Base-by-base conservation (phyloP, 441 rosid genomes). In the Corymbia calophylla region DNA sequence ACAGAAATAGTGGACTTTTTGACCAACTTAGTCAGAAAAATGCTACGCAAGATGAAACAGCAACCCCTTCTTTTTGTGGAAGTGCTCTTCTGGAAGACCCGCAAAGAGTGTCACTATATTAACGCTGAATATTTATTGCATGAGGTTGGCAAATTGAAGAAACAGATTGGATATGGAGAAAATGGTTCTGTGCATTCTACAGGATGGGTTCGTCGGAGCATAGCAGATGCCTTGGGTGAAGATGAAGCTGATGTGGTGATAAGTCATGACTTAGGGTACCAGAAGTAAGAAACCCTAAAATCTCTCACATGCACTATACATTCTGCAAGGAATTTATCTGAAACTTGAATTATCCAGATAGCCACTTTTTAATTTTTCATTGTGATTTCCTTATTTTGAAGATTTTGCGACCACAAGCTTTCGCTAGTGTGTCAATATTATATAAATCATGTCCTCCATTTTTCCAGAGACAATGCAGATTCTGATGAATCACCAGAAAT, bases 151-250 rank as follows among this genome's bases (percentile, higher is more conserved):
- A 93, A 94, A 91, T 86, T 95, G 92, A 97, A 91, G 94, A 96
- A 95, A 91, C 90, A 94, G 92, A 93, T 88, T 91, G 92, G 93
- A 88, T 87, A 93, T 90, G 95, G 95, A 92, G 98, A 94, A 89
- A 87, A 87, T 88, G 93, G 91, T 60, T 87, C 95, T 58, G 89
- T 93, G 31, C 92, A 91, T 54, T 91, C 92, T 54, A 93, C 88
- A 82, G 97, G 93, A 93, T 95, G 97, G 98, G 88, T 88, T 87
- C 95, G 89, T 54, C 95, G 97, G 93, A 98, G 94, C 95, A 87
- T 98, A 92, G 99, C 99, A 88, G 99, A 98, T 94, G 99, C 99
- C 58, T 92, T 98, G 93, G 99, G 99, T 80, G 99, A 98, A 85
- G 99, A 98, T 92, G 99, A 98, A 93, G 99, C 98, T 91, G 99